Base-by-base conservation (phyloP, 2,329 filamentous ascomycete species). In the Claviceps sp. region DNA sequence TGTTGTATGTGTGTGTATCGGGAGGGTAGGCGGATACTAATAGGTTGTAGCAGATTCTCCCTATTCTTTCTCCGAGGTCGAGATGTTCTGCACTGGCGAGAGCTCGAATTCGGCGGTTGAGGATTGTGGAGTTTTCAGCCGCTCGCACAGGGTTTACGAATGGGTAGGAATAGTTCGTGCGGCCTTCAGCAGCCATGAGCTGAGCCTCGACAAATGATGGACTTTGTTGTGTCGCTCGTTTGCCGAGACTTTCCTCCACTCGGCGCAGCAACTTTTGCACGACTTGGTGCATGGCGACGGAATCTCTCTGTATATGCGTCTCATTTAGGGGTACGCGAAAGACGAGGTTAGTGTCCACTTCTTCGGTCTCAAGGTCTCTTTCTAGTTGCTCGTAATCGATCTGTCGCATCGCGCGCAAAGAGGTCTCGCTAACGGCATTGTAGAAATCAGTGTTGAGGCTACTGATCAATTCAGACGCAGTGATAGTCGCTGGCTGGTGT, bases 1-100 rank as follows among this genome's bases (percentile, higher is more conserved):
- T 74, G 61, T 89, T 89, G 68, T 82, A 88, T 3, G 82, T 88
- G 56, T 81, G 73, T 38, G 86, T 75, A 55, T 79, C 79, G 0
- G 86, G 84, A 0, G 81, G 77, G 18, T 78, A 70, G 2, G 74
- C 64, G 2, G 79, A 81, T 3, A 79, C 69, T 16, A 88, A 72
- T 3, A 93, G 68, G 60, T 87, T 88, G 65, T 83, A 82, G 64
- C 77, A 80, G 50, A 81, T 70, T 41, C 63, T 62, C 42, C 65
- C 67, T 30, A 70, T 60, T 51, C 59, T 65, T 50, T 70, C 66
- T 50, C 63, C 65, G 5, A 65, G 52, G 30, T 50, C 52, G 5
- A 67, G 56, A 3, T 57, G 44, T 1, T 57, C 37, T 3, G 61
- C 55, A 14, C 57, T 52, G 18, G 67, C 52, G 16, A 67, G 56